A percentile compares a stretch with the other conserved stretches of the same genome.
phyloP scores from a whole-genome alignment of 2,329 filamentous ascomycete genomes.

The Pseudogymnoascus sp. region DNA sequence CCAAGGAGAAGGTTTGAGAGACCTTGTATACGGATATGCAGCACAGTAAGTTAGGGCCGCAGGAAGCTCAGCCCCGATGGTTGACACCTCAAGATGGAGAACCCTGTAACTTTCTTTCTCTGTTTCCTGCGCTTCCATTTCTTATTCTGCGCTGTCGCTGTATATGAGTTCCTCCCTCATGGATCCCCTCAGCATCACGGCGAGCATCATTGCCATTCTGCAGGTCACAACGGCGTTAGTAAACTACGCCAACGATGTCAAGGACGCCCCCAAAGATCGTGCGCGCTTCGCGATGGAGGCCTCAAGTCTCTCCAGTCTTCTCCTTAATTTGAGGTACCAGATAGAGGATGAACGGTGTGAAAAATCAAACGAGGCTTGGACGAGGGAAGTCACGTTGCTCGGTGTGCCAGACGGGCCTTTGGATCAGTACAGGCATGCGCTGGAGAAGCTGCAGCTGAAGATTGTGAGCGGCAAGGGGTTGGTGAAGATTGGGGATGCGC shows the following conservation, averaged over 20 bases:
- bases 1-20: background rate
- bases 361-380: background rate
- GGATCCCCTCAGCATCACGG: slow-evolving; percentile 3
- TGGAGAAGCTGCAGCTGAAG: background rate
- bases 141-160: background rate
- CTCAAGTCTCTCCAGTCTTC: background rate
- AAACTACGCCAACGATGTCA: background rate
- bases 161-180: background rate
- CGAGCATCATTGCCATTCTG: slow-evolving; percentile 4
- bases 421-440: background rate
- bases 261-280: slow-evolving; percentile 9
- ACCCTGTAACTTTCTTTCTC: background rate
- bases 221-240: background rate
- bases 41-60: background rate
- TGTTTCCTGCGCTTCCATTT: background rate
- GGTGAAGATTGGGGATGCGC: background rate
- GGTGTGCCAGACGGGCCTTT: background rate
- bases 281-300: background rate
- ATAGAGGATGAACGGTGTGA: background rate
- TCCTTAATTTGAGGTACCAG: background rate
- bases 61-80: background rate
- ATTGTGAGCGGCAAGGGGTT: background rate
- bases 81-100: background rate
- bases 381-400: background rate
- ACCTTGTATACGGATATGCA: background rate